Evolutionary conservation across 2,329 filamentous ascomycete species (phyloP).

Genomic region (Emergomyces africanus): DNA sequence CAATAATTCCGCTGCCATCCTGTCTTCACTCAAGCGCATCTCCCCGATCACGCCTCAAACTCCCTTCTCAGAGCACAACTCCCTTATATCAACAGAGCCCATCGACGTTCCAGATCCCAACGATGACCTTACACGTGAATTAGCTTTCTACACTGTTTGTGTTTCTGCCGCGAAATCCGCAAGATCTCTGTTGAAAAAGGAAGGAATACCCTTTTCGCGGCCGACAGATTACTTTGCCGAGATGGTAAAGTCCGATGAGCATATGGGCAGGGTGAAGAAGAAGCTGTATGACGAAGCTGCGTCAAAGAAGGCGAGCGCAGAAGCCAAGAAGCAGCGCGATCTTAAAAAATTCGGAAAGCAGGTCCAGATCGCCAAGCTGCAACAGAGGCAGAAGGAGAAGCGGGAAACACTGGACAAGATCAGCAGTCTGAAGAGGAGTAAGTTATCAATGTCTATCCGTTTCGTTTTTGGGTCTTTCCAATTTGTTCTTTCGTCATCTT

Average conservation of each 20-base stretch:
- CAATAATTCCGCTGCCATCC: conserved; percentile 87
- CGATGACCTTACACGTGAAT: conserved; percentile 83
- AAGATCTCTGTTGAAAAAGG: conserved; percentile 61
- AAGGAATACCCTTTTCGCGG: conserved; percentile 73
- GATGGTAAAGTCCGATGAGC: conserved; percentile 97
- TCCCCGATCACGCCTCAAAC: conserved; percentile 45
- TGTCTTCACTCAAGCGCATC: conserved; percentile 60
- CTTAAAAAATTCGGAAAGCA: conserved; percentile 99
- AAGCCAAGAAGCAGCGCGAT: conserved; percentile 84
- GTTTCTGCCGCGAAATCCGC: conserved; percentile 64
- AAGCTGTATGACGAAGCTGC: conserved; percentile 89
- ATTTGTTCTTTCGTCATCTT: conserved; percentile 6
- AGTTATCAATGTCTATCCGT: conserved; percentile 26
- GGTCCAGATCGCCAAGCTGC: conserved; percentile 89
- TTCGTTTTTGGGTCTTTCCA: background rate
- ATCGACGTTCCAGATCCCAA: conserved; percentile 71
- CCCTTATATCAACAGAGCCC: conserved; percentile 53
- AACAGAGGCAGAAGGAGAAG: conserved; percentile 89
- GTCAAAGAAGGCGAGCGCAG: conserved; percentile 78
- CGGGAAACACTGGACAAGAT: conserved; percentile 92
- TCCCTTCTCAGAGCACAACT: conserved; percentile 74
- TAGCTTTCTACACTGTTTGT: conserved; percentile 85
- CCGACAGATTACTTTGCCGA: conserved; percentile 96
- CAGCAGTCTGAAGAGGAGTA: conserved; percentile 88
- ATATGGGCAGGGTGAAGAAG: conserved; percentile 93